Evolutionary conservation across 129 eudicot species (phyloP), one percentile per base, ranked within the genome.

Genomic region (Solidago caesia): DNA sequence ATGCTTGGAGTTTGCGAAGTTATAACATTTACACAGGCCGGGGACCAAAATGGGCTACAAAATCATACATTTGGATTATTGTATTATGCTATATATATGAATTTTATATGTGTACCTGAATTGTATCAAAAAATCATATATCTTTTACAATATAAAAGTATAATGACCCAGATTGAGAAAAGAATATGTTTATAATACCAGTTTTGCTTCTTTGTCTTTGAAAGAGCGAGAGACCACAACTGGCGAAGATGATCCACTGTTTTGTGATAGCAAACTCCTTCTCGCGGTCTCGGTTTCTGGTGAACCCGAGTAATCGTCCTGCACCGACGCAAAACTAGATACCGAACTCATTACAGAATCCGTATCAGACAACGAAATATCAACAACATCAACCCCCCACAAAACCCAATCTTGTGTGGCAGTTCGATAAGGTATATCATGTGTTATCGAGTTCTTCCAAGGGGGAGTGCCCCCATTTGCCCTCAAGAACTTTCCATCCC

Each of bases 381-480:
- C 97, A 65, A 90, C 65, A 6, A 90, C 70, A 27, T 94, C 98
- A 67, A 94, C 89, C 25, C 82, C 85, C 98, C 97, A 90, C 80
- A 88, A 51, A 13, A 94, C 84, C 98, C 97, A 94, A 75, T 83
- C 85, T 58, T 86, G 91, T 14, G 98, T 94, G 0, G 89, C 86
- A 6, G 92, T 86, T 64, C 96, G 85, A 56, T 87, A 82, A 44
- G 98, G 98, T 56, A 83, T 72, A 64, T 94, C 98, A 29, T 90
- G 96, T 4, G 98, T 94, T 26, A 94, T 55, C 6, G 97, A 86
- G 68, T 90, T 85, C 69, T 84, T 85, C 97, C 97, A 93, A 1
- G 98, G 97, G 14, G 92, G 93, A 6, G 86, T 49, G 0, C 91
- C 93, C n/a, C 96, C 84, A 42, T 94, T 94, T 0, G 90, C 97